phyloP scores from a whole-genome alignment of 2,329 filamentous ascomycete genomes.

The Colletotrichum sp. region DNA sequence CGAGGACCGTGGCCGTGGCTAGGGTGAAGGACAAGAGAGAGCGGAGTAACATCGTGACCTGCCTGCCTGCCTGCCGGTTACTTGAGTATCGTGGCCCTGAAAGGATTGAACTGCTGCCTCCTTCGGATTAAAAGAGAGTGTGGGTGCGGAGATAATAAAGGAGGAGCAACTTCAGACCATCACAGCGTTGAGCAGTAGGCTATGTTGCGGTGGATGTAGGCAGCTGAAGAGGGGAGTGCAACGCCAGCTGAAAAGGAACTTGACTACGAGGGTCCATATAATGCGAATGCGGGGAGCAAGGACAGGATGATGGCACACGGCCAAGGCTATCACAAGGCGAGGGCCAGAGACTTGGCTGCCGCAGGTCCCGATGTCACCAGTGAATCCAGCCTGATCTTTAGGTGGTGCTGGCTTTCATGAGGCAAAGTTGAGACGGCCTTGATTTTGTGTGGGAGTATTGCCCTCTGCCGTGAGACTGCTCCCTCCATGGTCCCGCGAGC shows the following conservation, averaged over 20 bases:
- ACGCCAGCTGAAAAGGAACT: not conserved
- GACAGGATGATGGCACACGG: not conserved
- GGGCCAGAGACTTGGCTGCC: not conserved
- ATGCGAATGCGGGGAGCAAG: not conserved
- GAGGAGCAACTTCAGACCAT: slow-evolving; percentile 11
- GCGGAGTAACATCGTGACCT: slow-evolving; percentile 6
- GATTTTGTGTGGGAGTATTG: not conserved
- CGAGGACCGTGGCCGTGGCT: not conserved
- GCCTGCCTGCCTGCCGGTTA: not conserved
- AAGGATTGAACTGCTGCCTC: not conserved
- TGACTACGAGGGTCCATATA: not conserved
- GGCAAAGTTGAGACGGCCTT: slow-evolving; percentile 17
- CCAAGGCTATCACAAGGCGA: not conserved
- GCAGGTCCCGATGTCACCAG: not conserved
- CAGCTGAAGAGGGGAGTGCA: not conserved
- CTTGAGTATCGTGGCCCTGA: not conserved
- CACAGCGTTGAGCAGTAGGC: not conserved
- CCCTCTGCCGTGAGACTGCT: not conserved
- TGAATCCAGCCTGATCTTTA: not conserved
- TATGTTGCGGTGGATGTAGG: not conserved
- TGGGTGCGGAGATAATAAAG: not conserved
- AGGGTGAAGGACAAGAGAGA: not conserved
- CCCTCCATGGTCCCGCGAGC: not conserved
- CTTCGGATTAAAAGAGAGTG: slow-evolving; percentile 4
- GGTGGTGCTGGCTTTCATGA: not conserved